Conservation (phyloP, 164 flowering plant genomes). For the Chloranthus sessilifolius region DNA sequence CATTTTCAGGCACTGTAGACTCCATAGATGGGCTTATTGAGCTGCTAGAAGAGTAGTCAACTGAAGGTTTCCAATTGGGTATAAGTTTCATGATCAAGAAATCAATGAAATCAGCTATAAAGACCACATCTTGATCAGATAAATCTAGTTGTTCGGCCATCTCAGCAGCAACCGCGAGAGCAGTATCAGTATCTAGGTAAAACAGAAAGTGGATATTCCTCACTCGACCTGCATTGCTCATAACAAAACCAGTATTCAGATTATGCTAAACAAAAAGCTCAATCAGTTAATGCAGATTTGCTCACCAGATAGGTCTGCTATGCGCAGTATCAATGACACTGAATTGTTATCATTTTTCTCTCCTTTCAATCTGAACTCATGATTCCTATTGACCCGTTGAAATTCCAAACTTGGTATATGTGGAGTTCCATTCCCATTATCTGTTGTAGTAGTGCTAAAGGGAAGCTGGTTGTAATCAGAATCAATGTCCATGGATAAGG, state of each 20-base stretch:
- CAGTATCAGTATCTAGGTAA: slow-evolving; percentile 62
- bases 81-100: slow-evolving; percentile 42
- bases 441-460: slow-evolving; percentile 12
- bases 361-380: slow-evolving; percentile 51
- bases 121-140: slow-evolving; percentile 38
- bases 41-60: slow-evolving; percentile 14
- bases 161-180: slow-evolving; percentile 56
- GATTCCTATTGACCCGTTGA: slow-evolving; percentile 28
- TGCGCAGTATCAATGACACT: slow-evolving; percentile 45
- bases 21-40: slow-evolving; percentile 8
- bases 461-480: slow-evolving; percentile 27
- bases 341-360: slow-evolving; percentile 39
- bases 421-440: slow-evolving; percentile 24
- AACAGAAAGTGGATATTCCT: slow-evolving; percentile 55
- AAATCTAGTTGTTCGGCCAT: slow-evolving; percentile 73
- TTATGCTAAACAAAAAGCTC: background rate
- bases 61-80: slow-evolving; percentile 41
- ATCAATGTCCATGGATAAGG: slow-evolving; percentile 56
- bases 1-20: slow-evolving; percentile 10
- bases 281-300: background rate
- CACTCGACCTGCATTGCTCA: slow-evolving; percentile 35
- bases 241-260: background rate
- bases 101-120: slow-evolving; percentile 60
- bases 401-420: slow-evolving; percentile 28
- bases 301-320: slow-evolving; percentile 47